A percentile compares a stretch with the other conserved stretches of the same genome.
Conservation (phyloP, 1,284 basidiomycete species). For the Leccinum holopus region DNA sequence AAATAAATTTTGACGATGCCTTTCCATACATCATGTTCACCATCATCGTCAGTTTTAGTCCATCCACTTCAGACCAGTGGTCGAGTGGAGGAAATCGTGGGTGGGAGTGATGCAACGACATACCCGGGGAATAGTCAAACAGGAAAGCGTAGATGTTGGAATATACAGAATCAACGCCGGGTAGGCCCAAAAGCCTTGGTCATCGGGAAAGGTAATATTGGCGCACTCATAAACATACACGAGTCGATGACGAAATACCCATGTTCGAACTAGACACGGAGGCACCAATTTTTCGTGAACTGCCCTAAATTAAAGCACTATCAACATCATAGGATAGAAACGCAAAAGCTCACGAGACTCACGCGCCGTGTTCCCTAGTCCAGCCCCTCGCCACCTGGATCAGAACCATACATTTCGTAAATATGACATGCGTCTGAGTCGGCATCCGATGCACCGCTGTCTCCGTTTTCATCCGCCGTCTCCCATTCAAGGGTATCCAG, state of each 20-base stretch:
- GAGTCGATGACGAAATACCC: neutral
- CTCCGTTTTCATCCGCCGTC: neutral
- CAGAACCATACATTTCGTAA: constrained; percentile 2
- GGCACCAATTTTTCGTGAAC: neutral
- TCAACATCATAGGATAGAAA: neutral
- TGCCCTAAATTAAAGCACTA: neutral
- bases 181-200: too few relatives aligned
- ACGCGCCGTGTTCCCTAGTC: neutral
- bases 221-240: too few relatives aligned
- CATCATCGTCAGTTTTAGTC: too few relatives aligned
- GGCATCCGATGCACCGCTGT: neutral
- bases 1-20: too few relatives aligned
- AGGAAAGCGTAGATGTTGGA: too few relatives aligned
- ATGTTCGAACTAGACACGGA: neutral
- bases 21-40: too few relatives aligned
- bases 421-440: neutral
- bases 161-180: too few relatives aligned
- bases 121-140: too few relatives aligned
- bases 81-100: too few relatives aligned
- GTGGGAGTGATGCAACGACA: too few relatives aligned
- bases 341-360: neutral
- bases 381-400: neutral
- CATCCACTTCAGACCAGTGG: too few relatives aligned
- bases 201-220: too few relatives aligned
- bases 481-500: neutral